Evolutionary conservation across 2,329 filamentous ascomycete genomes (phyloP).

Genomic region (Stagonosporopsis chrysanthemi): DNA sequence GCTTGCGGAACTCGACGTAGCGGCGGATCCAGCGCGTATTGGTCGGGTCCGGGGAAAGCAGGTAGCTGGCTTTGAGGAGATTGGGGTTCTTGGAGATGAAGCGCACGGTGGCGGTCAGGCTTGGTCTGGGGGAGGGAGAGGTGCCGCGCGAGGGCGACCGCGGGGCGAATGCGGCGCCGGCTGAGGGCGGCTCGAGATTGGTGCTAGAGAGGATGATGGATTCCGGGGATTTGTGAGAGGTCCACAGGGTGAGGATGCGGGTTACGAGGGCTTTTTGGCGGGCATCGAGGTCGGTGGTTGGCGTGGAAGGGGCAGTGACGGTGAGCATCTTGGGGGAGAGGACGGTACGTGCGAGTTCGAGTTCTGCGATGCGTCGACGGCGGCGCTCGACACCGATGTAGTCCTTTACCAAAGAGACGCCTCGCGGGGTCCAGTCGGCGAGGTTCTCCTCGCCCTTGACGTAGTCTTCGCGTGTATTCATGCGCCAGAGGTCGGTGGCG

Average conservation of each 20-base stretch:
- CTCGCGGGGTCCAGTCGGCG: conserved; percentile 83
- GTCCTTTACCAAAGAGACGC: conserved; percentile 89
- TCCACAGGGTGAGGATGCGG: conserved; percentile 71
- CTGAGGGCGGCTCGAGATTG: conserved; percentile 71
- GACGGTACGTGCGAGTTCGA: conserved; percentile 75
- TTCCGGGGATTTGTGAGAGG: conserved; percentile 51
- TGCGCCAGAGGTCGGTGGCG: conserved; percentile 91
- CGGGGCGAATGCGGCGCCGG: conserved; percentile 61
- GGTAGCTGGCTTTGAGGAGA: conserved; percentile 83
- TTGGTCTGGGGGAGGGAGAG: conserved; percentile 56
- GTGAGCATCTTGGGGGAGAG: conserved; percentile 62
- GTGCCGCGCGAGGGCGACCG: conserved; percentile 49
- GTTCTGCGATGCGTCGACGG: conserved; percentile 76
- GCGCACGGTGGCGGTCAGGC: conserved; percentile 77
- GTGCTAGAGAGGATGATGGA: conserved; percentile 57
- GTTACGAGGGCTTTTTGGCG: conserved; percentile 54
- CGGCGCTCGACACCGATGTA: conserved; percentile 79
- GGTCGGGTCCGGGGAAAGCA: conserved; percentile 83
- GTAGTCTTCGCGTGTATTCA: conserved; percentile 94
- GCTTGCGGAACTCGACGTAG: conserved; percentile 89
- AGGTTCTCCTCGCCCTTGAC: conserved; percentile 94
- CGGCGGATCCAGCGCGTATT: conserved; percentile 87
- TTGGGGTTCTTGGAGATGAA: conserved; percentile 76
- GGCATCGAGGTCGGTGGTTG: conserved; percentile 32
- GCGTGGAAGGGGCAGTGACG: conserved; percentile 25